Base-by-base conservation (phyloP, 2,329 filamentous ascomycete species). In the Aspergillus texensis region DNA sequence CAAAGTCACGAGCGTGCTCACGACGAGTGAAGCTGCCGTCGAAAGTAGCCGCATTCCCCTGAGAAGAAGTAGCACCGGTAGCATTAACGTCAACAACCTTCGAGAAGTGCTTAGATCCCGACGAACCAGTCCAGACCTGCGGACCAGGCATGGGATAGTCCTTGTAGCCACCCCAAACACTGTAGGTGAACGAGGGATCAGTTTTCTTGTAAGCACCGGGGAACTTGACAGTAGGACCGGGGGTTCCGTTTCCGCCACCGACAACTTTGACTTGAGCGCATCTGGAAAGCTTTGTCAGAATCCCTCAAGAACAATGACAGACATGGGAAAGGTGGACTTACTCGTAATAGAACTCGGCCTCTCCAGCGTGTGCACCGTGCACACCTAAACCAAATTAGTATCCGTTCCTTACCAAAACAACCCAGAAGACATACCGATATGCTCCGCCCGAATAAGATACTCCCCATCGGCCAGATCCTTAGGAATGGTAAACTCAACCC, bases 141-240 rank as follows among this genome's bases (percentile, higher is more conserved):
- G 68, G 68, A 11, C 68, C 68, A 43, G 68, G 68, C 55, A 68
- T 65, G 12, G 67, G 65, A 43, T 70, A 70, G 2, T 65, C 60
- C 45, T 68, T 66, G 28, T 60, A 60, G 28, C 66, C 67, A 54
- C 60, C 60, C 14, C 52, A 70, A 46, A 70, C 50, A 32, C 60
- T 67, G 53, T 67, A 65, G 46, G 63, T 61, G 53, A 70, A 67
- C 19, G 67, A 66, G 14, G 68, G 63, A 52, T 70, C 67, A 14
- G 62, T 58, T 12, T 67, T 63, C 54, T 64, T 57, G 56, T 67
- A 67, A 26, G 16, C 64, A 34, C 65, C 64, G 8, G 65, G 65
- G 19, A 67, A 66, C n/a, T 63, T 66, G 9, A 66, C 21, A 1
- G 61, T 58, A 36, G 61, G 64, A 26, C 65, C 58, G 6, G 65